These are phyloP conservation scores for Climacium dendroides DNA, from an alignment of 225 moss, liverwort and hornwort genomes.

Conservation along the genomic window DNA sequence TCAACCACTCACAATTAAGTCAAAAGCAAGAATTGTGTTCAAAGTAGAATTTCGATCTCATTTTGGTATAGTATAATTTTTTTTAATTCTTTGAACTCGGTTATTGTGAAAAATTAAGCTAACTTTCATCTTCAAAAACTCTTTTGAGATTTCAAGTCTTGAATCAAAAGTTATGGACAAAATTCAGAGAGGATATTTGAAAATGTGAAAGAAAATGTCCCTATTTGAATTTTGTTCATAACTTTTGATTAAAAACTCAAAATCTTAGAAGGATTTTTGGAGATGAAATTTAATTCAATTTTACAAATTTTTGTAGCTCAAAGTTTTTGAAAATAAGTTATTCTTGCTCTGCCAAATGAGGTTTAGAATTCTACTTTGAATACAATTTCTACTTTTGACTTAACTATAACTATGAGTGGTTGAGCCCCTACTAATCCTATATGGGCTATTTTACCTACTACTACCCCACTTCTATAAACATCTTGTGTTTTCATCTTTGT, in stretches of 20 bases:
- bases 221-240: not conserved
- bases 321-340: not conserved
- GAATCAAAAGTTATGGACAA: not conserved
- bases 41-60: not conserved
- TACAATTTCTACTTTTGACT: no score
- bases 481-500: no score
- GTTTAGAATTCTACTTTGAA: not conserved
- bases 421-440: no score
- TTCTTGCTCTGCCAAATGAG: not conserved
- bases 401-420: no score
- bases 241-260: not conserved
- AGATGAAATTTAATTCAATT: not conserved
- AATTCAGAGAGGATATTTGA: no score
- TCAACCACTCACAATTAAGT: not conserved
- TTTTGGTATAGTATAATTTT: not conserved
- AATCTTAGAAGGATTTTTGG: rapidly evolving
- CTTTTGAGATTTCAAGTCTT: rapidly evolving
- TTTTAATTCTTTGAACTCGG: not conserved
- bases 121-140: rapidly evolving
- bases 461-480: no score
- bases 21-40: not conserved
- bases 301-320: rapidly evolving
- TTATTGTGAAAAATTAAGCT: rapidly evolving
- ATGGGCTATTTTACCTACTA: no score
- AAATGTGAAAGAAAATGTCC: not conserved